Evolutionary conservation across 1,139 yeast genomes (phyloP).

Genomic region (Scheffersomyces parashehatae): DNA sequence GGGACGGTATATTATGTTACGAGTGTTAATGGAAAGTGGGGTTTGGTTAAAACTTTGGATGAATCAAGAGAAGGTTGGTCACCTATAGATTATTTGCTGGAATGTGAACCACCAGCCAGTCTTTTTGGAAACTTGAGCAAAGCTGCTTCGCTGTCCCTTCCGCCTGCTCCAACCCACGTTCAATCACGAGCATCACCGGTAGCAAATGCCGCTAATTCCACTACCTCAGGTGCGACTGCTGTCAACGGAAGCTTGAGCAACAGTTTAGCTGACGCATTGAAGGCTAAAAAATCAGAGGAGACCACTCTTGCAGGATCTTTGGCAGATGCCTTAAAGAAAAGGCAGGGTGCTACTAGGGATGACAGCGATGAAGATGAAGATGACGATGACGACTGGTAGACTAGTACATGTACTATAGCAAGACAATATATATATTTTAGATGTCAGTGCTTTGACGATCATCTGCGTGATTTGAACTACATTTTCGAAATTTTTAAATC

Average conservation of each 20-base stretch:
- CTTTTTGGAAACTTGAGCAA: conserved; percentile 19
- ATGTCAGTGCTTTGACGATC: too few species aligned
- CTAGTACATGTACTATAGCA: too few species aligned
- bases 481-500: too few species aligned
- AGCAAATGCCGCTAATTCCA: conserved; percentile 8
- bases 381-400: conserved; percentile 44
- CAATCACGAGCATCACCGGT: conserved; percentile 12
- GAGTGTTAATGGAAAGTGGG: conserved; percentile 83
- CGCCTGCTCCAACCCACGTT: conserved; percentile 18
- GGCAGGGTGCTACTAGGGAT: conserved; percentile 75
- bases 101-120: conserved; percentile 50
- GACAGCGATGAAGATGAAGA: conserved; percentile 79
- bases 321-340: conserved; percentile 84
- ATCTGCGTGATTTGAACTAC: too few species aligned
- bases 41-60: conserved; percentile 76
- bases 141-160: conserved; percentile 37
- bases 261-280: conserved; percentile 75
- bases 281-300: conserved; percentile 66
- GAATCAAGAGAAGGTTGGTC: conserved; percentile 93
- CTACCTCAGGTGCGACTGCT: conserved; percentile 8
- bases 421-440: too few species aligned
- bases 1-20: conserved; percentile 75
- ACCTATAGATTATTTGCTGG: conserved; percentile 86
- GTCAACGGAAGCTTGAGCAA: conserved; percentile 45
- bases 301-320: conserved; percentile 76